Evolutionary conservation across 2,329 filamentous ascomycete species (phyloP), one percentile per base, ranked within the genome.

Genomic region (Fusarium secorum): DNA sequence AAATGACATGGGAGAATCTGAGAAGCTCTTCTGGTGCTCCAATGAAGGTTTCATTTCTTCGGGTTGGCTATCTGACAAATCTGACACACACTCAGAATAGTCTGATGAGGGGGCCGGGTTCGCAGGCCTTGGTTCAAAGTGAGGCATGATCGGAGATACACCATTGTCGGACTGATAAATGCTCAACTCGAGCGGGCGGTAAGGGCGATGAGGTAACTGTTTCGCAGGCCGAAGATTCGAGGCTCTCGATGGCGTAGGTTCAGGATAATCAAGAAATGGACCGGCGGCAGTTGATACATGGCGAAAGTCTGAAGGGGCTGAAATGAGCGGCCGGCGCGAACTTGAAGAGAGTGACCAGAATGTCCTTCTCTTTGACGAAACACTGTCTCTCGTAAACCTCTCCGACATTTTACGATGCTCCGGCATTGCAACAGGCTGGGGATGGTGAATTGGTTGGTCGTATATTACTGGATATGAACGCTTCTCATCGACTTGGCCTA

Each of bases 221-320:
- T 64, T 73, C 17, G 75, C 72, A 24, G 74, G 73, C 30, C 70
- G 72, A 28, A 76, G 62, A 32, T 77, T 74, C 1, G 74, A 65
- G 24, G 65, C 64, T 41, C 64, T 64, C n/a, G 68, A 70, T 26
- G 73, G 73, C 14, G 72, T 72, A 26, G 71, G 66, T 32, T 70
- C 66, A 20, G 73, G 61, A 48, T 56, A 48, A 18, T 71, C 71
- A 28, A 79, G 77, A 55, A 82, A 79, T 51, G 83, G 81, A 61
- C 81, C 81, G n/a, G 83, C 80, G 49, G 81, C 82, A 22, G 85
- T 86, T 59, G 85, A 80, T 52, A 90, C 72, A 79, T 90, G 89
- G 49, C 85, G 86, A 74, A 91, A 91, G 77, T 90, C 83, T 51
- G 85, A 85, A 7, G 89, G 89, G 24, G 82, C 82, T 44, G 88